Conservation (phyloP, 768 basidiomycete genomes). For the Lyophyllum atratum region DNA sequence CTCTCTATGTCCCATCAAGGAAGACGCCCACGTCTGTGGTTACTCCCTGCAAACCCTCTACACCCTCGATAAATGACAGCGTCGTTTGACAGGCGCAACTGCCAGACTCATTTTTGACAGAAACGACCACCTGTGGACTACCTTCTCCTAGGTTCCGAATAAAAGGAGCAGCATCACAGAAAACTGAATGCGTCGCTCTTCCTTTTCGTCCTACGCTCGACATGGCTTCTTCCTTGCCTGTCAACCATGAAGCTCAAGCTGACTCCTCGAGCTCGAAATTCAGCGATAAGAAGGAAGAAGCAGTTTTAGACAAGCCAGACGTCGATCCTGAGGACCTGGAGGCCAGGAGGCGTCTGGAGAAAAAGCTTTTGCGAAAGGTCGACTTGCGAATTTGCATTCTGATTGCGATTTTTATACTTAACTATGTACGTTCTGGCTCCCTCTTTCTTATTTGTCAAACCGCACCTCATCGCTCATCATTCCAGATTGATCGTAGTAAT, state of each 20-base stretch:
- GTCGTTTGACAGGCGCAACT: background rate
- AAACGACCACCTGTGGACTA: too few relatives aligned
- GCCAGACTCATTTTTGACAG: too few relatives aligned
- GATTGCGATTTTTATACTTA: conserved; percentile 23
- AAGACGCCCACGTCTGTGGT: background rate
- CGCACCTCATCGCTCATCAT: background rate
- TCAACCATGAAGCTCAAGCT: background rate
- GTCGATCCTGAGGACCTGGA: conserved; percentile 2
- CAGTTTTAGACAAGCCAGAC: background rate
- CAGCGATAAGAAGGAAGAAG: background rate
- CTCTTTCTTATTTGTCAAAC: background rate
- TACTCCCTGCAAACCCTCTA: too few relatives aligned
- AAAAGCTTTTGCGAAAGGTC: conserved; percentile 32
- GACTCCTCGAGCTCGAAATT: background rate
- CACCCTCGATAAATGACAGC: too few relatives aligned
- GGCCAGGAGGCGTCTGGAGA: conserved; percentile 16
- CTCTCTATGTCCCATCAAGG: background rate
- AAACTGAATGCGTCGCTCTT: background rate
- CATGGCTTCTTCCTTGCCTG: background rate
- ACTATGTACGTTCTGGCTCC: conserved; percentile 16
- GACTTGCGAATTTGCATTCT: conserved; percentile 39
- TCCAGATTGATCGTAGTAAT: background rate
- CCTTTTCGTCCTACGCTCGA: background rate
- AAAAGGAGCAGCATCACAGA: background rate
- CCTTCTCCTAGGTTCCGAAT: too few relatives aligned